Evolutionary conservation across 257 asterid species (phyloP).

Genomic region (Ilex asprella): DNA sequence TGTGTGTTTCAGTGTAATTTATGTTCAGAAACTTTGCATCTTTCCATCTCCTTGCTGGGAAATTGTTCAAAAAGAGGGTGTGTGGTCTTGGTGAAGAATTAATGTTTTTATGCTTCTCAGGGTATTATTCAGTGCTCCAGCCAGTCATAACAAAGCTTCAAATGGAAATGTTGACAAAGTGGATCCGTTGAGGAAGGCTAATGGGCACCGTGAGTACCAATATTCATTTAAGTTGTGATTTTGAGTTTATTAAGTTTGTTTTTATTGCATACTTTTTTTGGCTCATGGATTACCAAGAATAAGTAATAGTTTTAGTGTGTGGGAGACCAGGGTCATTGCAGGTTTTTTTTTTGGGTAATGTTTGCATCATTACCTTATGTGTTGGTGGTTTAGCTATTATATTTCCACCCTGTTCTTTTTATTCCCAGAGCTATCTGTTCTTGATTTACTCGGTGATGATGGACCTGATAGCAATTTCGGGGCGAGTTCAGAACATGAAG

Average conservation of each 20-base stretch:
- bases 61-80: no score
- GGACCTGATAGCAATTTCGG: constrained; percentile 29
- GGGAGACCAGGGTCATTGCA: no score
- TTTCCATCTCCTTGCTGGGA: constrained; percentile 10
- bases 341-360: no score
- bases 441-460: constrained; percentile 69
- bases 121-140: constrained; percentile 25
- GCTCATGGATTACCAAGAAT: no score
- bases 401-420: constrained; percentile 1
- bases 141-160: constrained; percentile 28
- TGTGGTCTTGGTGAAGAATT: neutral
- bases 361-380: no score
- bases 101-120: constrained; percentile 11
- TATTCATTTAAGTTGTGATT: neutral
- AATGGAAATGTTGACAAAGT: constrained; percentile 24
- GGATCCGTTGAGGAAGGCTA: constrained; percentile 14
- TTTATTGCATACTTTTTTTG: neutral
- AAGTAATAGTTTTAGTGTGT: no score
- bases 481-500: constrained; percentile 37
- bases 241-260: neutral
- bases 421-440: constrained; percentile 53
- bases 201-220: constrained; percentile 22
- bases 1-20: neutral
- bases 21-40: constrained; percentile 9
- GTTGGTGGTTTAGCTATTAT: neutral